Conservation (phyloP, 495 filamentous ascomycete species). For the Neurospora sp. region DNA sequence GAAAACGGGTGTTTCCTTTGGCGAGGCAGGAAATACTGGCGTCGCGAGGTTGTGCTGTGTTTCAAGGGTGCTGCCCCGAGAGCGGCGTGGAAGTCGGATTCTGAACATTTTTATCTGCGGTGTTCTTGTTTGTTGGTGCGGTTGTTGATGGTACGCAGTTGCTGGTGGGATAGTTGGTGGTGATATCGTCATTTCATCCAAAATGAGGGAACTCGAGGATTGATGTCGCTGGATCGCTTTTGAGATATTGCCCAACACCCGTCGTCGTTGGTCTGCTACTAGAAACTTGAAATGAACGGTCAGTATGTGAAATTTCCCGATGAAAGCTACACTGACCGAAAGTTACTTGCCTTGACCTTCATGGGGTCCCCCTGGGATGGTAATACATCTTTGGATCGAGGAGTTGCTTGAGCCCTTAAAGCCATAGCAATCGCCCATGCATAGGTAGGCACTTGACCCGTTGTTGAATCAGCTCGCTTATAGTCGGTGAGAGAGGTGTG, state of each 20-base stretch:
- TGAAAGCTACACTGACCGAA: neutral
- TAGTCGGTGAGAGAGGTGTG: neutral
- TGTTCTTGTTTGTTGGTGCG: neutral
- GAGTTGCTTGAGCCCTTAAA: neutral
- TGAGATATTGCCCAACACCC: neutral
- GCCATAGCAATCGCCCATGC: neutral
- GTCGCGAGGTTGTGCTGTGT: too few relatives aligned
- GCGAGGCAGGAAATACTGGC: too few relatives aligned
- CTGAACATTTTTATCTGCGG: neutral
- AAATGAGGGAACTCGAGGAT: neutral
- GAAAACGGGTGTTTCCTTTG: too few relatives aligned
- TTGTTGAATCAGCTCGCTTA: neutral
- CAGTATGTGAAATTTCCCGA: neutral
- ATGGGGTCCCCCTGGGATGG: accelerated
- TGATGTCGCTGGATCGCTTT: neutral
- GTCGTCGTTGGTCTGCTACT: neutral
- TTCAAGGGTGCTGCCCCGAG: too few relatives aligned
- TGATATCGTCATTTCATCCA: neutral
- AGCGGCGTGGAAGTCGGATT: neutral
- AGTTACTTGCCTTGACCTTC: neutral
- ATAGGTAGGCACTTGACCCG: neutral
- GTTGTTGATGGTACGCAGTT: too few relatives aligned
- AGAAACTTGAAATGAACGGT: neutral
- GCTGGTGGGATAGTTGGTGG: neutral
- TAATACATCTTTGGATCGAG: neutral